phyloP scores from a whole-genome alignment of 768 basidiomycete species.

The Nidularia sp. region DNA sequence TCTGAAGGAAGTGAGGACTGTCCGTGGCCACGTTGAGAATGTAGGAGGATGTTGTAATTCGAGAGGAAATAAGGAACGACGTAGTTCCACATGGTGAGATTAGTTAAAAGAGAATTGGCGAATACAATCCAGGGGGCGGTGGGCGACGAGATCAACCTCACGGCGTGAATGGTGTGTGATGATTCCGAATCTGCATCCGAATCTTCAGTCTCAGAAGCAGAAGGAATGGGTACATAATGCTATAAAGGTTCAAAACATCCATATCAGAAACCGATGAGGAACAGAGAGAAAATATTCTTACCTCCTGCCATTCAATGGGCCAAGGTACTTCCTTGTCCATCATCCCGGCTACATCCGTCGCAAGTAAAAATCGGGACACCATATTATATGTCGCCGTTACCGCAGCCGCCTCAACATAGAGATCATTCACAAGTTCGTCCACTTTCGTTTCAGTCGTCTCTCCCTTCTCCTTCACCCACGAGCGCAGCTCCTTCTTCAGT shows the following conservation, averaged over 20 bases:
- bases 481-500: slow-evolving; percentile 34
- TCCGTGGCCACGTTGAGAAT: slow-evolving; percentile 52
- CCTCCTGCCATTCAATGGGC: slow-evolving; percentile 44
- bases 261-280: neutral
- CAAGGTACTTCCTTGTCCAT: slow-evolving; percentile 42
- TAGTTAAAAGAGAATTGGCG: slow-evolving; percentile 46
- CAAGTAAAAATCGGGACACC: slow-evolving; percentile 63
- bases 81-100: slow-evolving; percentile 43
- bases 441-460: slow-evolving; percentile 12
- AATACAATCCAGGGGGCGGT: slow-evolving; percentile 49
- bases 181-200: too few relatives aligned
- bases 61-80: slow-evolving; percentile 36
- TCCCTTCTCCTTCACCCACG: slow-evolving; percentile 12
- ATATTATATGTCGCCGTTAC: slow-evolving; percentile 60
- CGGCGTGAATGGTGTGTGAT: slow-evolving; percentile 32
- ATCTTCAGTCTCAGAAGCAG: slow-evolving; percentile 12
- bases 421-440: slow-evolving; percentile 29
- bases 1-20: slow-evolving; percentile 28
- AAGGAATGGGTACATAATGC: slow-evolving; percentile 35
- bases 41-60: slow-evolving; percentile 39
- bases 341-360: slow-evolving; percentile 56
- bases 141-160: slow-evolving; percentile 32
- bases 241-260: slow-evolving; percentile 8
- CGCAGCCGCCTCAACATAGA: slow-evolving; percentile 52
- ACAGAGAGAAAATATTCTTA: slow-evolving; percentile 6